Evolutionary conservation across 176 grass and related monocot genomes (phyloP), one percentile per base, ranked within the genome.

Genomic region (Avena atlantica): DNA sequence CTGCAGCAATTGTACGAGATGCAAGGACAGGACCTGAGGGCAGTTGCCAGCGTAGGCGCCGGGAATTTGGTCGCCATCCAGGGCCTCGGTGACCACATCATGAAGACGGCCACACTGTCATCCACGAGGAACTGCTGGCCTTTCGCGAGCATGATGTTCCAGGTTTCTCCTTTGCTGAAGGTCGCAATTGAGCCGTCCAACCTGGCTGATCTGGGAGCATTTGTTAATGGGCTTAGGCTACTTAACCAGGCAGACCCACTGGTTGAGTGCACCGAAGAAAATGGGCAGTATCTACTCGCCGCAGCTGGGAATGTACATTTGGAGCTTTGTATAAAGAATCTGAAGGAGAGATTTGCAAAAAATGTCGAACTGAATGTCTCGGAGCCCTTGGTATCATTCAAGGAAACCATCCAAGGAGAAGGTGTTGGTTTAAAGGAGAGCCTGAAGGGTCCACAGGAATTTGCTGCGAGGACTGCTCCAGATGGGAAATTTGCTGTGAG

Each of bases 121-220:
- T 95, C 91, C 12, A 89, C 84, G 0, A 95, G 76, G 91, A 89
- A 88, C 84, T 94, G 92, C 78, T 98, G 90, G 88, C 93, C 96
- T 48, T 94, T 98, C 75, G 93, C 93, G 4, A 95, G 96, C 85
- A 94, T 98, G 96, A 87, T 90, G 88, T 98, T 98, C 86, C 93
- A 98, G 83, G 93, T 95, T 34, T 70, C 93, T 78, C 96, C 96
- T 6, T 94, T 91, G 25, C 96, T 98, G 83, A 95, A 92, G 86
- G 96, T 98, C 66, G 91, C 96, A 13, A 82, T 98, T 84, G 96
- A 98, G 67, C 91, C 96, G 12, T 92, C 91, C 78, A 91, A 95
- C 70, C 93, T 92, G 9, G 64, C 86, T 65, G 93, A 98, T 79
- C 86, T 94, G 37, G 88, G 79, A 83, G 62, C 88, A 57, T 86